Base-by-base conservation (phyloP, 257 asterid species). In the Rhazya stricta region DNA sequence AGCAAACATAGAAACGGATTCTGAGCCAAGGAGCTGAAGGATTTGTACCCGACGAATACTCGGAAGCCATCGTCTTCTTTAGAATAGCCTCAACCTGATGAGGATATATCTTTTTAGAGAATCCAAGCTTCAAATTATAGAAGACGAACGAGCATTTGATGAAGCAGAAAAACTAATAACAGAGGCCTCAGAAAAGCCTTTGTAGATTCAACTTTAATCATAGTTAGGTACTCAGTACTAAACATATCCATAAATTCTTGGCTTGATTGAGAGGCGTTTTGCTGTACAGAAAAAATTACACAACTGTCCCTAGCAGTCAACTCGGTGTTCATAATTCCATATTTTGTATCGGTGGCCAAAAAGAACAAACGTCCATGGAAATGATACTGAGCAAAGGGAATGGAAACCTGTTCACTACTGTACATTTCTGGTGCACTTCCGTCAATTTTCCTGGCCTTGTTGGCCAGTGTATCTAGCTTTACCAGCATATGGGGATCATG, bases 1-100 rank as follows among this genome's bases (percentile, higher is more conserved):
- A 90, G 62, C 97, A 91, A 80, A 90, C 97, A 51, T 91, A 96
- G 85, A 91, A 91, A 76, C 90, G 97, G 93, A 91, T 81, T 75
- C 96, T 82, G 69, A 91, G 88, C 72, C 90, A 85, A 10, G 94
- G 81, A 3, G 94, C 93, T 2, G 94, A 91, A 45, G 86, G 88
- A 0, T 78, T 88, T 10, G 63, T 86, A 75, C 88, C 96, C 83
- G 0, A 72, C 58, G 3, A 85, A 66, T 5, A 89, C 93, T 1
- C 87, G 86, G n/a, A n/a, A 67, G 65, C 77, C 0, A 88, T 88
- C 0, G 82, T 82, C 39, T 84, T 78, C 29, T 80, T 78, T 3
- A 91, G 80, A 23, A 79, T 80, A 4, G 78, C 32, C 57, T 91
- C 97, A 3, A 74, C 96, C n/a, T n/a, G n/a, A 9, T 76, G 34